A percentile compares a stretch with the other conserved stretches of the same genome.
These are phyloP conservation scores for Quercus aquifolioides DNA, from an alignment of 306 rosid genomes.

Conservation along the genomic window DNA sequence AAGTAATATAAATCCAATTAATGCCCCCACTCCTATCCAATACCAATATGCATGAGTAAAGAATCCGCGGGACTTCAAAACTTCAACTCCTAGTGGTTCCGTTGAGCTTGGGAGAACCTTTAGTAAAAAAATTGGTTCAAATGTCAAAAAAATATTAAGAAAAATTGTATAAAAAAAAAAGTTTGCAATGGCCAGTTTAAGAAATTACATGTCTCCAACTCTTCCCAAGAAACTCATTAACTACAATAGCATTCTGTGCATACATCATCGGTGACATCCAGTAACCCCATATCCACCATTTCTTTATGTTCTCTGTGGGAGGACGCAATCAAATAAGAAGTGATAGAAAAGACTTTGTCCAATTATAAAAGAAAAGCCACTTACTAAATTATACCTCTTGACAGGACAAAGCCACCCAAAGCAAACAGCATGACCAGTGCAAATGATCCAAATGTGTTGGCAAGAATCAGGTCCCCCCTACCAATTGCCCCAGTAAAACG, in stretches of 20 bases:
- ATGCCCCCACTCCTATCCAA: conserved; percentile 54
- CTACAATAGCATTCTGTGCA: conserved; percentile 52
- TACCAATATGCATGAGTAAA: conserved; percentile 46
- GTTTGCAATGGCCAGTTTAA: conserved; percentile 4
- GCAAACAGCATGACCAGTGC: conserved; percentile 23
- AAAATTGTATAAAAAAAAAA: background rate
- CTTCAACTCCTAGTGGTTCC: conserved; percentile 39
- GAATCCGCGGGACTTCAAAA: conserved; percentile 47
- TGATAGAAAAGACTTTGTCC: background rate
- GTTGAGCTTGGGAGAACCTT: conserved; percentile 28
- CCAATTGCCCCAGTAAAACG: conserved; percentile 46
- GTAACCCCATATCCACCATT: conserved; percentile 60
- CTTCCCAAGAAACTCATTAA: conserved; percentile 58
- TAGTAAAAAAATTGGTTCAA: background rate
- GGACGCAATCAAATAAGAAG: conserved; percentile 22
- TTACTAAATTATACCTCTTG: conserved; percentile 30
- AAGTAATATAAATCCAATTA: conserved; percentile 35
- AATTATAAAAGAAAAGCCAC: background rate
- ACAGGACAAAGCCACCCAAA: conserved; percentile 46
- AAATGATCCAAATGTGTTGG: conserved; percentile 33
- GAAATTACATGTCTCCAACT: conserved; percentile 51
- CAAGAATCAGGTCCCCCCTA: conserved; percentile 40
- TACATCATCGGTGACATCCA: conserved; percentile 62
- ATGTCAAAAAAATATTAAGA: background rate
- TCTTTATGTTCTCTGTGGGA: conserved; percentile 43